phyloP scores from a whole-genome alignment of 345 rosid genomes.

The Pseudoturritis turrita region DNA sequence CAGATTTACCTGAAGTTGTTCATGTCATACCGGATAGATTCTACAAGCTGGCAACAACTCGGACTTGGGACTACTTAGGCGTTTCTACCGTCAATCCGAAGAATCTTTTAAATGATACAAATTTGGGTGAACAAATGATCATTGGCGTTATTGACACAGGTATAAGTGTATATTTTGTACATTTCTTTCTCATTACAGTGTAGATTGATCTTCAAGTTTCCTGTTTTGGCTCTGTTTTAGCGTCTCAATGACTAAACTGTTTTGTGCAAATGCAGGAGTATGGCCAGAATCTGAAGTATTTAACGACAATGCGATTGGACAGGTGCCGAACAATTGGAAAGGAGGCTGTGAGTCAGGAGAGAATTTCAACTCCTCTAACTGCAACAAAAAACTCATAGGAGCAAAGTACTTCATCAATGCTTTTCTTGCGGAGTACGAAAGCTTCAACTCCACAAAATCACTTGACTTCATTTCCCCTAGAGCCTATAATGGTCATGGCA shows the following conservation, averaged over 20 bases:
- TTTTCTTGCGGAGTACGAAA: slow-evolving; percentile 26
- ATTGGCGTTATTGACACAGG: slow-evolving; percentile 34
- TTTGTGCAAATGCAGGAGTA: slow-evolving; percentile 4
- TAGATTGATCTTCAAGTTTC: neutral
- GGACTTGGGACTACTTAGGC: slow-evolving; percentile 48
- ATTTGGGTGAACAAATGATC: slow-evolving; percentile 29
- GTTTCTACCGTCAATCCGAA: slow-evolving; percentile 25
- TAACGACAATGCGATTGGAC: slow-evolving; percentile 18
- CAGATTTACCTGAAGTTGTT: slow-evolving; percentile 42
- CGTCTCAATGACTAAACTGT: neutral
- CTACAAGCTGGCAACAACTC: slow-evolving; percentile 39
- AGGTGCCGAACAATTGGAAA: slow-evolving; percentile 22
- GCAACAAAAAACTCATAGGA: slow-evolving; percentile 57
- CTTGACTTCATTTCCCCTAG: slow-evolving; percentile 45
- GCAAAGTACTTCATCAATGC: slow-evolving; percentile 45
- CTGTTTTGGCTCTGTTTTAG: neutral
- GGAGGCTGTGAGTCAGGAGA: slow-evolving; percentile 29
- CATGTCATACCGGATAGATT: slow-evolving; percentile 37
- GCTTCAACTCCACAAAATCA: slow-evolving; percentile 30
- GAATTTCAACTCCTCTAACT: slow-evolving; percentile 16
- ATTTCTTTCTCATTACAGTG: neutral
- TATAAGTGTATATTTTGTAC: neutral
- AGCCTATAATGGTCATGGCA: slow-evolving; percentile 50
- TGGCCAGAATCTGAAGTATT: slow-evolving; percentile 28
- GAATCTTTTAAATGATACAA: slow-evolving; percentile 20